Evolutionary conservation across 805 yeast species (phyloP), one percentile per base, ranked within the genome.

Genomic region (Lipomyces kockii): DNA sequence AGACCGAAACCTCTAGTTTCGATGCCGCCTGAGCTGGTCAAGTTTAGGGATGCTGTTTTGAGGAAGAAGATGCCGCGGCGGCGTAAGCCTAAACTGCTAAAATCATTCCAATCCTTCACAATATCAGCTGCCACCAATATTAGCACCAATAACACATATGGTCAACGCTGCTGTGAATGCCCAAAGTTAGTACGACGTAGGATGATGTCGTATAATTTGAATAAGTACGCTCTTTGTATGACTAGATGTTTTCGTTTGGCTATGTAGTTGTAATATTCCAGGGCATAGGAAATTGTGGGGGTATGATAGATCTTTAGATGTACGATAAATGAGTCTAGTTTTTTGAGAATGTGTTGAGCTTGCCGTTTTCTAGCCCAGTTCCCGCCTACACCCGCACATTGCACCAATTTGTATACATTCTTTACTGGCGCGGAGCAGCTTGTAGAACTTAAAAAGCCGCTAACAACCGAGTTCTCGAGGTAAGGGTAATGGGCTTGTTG

Each of bases 1-100:
- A 43, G 58, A 60, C 66, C 3, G 56, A 39, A 5, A 61, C 61
- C 22, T 43, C 49, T n/a, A 43, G 39, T 14, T 3, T 27, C 3
- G 29, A 27, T 27, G 29, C 29, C 29, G 29, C 39, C 39, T 35
- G 14, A 35, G 14, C 14, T 2, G 39, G 39, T 2, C 27, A 52
- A 52, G 14, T 2, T 52, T 52, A 11, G 29, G n/a, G n/a, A n/a
- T n/a, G n/a, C n/a, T n/a, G n/a, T n/a, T n/a, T n/a, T n/a, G n/a
- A n/a, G n/a, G n/a, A n/a, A n/a, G n/a, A n/a, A n/a, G n/a, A n/a
- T n/a, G n/a, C n/a, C n/a, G n/a, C n/a, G n/a, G n/a, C n/a, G n/a
- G n/a, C 12, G 11, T 52, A 52, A 27, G 29, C 29, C 29, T 27
- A 27, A 27, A 27, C 29, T 3, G 29, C 29, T 27, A 27, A 27